Evolutionary conservation across 2,329 filamentous ascomycete genomes (phyloP).

Genomic region (Clonostachys rhizophaga): DNA sequence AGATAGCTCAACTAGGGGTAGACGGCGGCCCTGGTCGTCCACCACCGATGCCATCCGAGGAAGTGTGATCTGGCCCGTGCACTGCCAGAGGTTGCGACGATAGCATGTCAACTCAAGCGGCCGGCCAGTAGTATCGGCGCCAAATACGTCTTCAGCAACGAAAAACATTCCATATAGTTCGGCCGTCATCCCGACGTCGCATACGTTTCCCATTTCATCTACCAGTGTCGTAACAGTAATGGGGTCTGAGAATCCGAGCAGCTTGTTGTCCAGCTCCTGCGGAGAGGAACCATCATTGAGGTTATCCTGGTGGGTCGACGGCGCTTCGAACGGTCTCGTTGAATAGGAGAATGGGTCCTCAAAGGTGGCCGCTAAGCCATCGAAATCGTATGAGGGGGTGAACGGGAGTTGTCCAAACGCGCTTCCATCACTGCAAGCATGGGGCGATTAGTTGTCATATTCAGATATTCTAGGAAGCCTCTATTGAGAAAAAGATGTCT

Average conservation of each 20-base stretch:
- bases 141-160: constrained; percentile 75
- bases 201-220: constrained; percentile 60
- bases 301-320: constrained; percentile 31
- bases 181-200: constrained; percentile 63
- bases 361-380: constrained; percentile 55
- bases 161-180: constrained; percentile 89
- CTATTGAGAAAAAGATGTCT: constrained; percentile 14
- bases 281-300: constrained; percentile 42
- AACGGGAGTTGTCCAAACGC: constrained; percentile 40
- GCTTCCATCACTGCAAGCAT: constrained; percentile 20
- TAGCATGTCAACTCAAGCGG: constrained; percentile 90
- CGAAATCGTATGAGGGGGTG: constrained; percentile 56
- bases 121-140: constrained; percentile 48
- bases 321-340: constrained; percentile 38
- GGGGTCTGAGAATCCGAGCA: constrained; percentile 69
- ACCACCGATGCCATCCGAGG: constrained; percentile 66
- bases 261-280: constrained; percentile 61
- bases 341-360: constrained; percentile 60
- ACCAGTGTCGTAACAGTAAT: constrained; percentile 56
- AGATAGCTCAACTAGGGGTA: constrained; percentile 73
- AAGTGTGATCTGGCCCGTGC: constrained; percentile 79
- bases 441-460: too few relatives aligned
- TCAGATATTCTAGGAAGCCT: too few relatives aligned
- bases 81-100: constrained; percentile 90
- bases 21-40: constrained; percentile 71